Percentiles rank a stretch among this genome's conserved stretches.
Evolutionary conservation across 768 basidiomycete species (phyloP).

Genomic region (Lactifluus volemus): DNA sequence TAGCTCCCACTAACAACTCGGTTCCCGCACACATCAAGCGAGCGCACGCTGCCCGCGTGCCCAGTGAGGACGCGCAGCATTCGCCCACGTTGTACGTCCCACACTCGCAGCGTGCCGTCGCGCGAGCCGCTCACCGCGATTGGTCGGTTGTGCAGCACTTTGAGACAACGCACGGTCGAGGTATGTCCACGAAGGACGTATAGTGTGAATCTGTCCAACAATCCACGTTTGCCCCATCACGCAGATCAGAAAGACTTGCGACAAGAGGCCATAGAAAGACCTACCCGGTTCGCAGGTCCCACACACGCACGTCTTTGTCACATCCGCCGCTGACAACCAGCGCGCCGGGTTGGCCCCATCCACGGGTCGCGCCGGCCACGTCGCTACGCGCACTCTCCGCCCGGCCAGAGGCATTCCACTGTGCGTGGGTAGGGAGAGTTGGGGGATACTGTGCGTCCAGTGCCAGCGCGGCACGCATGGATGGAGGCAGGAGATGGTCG

Average conservation of each 20-base stretch:
- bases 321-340: slow-evolving; percentile 90
- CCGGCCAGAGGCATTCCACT: not conserved
- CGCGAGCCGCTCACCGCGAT: slow-evolving; percentile 87
- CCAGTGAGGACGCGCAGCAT: slow-evolving; percentile 60
- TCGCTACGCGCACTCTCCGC: slow-evolving; percentile 29
- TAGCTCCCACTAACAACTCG: slow-evolving; percentile 89
- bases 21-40: slow-evolving; percentile 81
- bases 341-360: slow-evolving; percentile 83
- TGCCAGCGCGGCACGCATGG: slow-evolving; percentile 44
- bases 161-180: slow-evolving; percentile 86
- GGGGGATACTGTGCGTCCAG: slow-evolving; percentile 25
- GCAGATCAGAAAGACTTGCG: not conserved
- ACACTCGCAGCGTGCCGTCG: slow-evolving; percentile 79
- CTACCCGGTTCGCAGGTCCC: slow-evolving; percentile 82
- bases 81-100: slow-evolving; percentile 83
- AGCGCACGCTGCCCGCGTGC: slow-evolving; percentile 75
- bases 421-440: not conserved
- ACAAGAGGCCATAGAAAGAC: slow-evolving; percentile 21
- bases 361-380: slow-evolving; percentile 59
- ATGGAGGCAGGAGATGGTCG: slow-evolving; percentile 28
- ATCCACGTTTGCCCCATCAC: not conserved
- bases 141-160: slow-evolving; percentile 77
- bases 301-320: slow-evolving; percentile 85
- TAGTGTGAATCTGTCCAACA: not conserved
- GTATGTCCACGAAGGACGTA: slow-evolving; percentile 78